Conservation (phyloP, 306 rosid genomes). For the Cucurbita ficifolia region DNA sequence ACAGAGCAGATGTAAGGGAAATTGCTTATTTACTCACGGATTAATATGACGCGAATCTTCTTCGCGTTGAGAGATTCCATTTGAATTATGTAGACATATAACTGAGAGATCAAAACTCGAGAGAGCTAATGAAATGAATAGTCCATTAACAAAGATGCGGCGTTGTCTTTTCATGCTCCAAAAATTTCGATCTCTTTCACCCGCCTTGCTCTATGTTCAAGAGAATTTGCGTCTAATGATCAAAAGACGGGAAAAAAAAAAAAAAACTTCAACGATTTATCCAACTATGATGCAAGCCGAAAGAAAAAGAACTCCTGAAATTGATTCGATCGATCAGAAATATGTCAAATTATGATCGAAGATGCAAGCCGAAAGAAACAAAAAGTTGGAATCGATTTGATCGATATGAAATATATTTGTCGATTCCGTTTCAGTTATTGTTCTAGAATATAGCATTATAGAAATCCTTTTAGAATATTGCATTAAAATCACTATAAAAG, state of each 20-base stretch:
- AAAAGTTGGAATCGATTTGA: background rate
- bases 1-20: background rate
- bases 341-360: background rate
- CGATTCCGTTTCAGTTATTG: background rate
- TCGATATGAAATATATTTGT: background rate
- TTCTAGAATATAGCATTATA: background rate
- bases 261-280: background rate
- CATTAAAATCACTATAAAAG: too few species aligned
- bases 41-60: background rate
- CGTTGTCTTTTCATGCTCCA: background rate
- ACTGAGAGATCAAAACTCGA: background rate
- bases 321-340: background rate
- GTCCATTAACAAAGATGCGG: background rate
- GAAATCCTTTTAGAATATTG: background rate
- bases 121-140: background rate
- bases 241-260: too few species aligned
- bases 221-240: background rate
- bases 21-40: background rate
- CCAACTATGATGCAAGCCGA: background rate
- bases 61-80: background rate
- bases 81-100: background rate
- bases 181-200: background rate
- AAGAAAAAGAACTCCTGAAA: background rate
- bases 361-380: background rate
- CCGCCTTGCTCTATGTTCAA: background rate